These are phyloP conservation scores for Rhynchosporium graminicola DNA, from an alignment of 2,329 filamentous ascomycete species.

Conservation along the genomic window DNA sequence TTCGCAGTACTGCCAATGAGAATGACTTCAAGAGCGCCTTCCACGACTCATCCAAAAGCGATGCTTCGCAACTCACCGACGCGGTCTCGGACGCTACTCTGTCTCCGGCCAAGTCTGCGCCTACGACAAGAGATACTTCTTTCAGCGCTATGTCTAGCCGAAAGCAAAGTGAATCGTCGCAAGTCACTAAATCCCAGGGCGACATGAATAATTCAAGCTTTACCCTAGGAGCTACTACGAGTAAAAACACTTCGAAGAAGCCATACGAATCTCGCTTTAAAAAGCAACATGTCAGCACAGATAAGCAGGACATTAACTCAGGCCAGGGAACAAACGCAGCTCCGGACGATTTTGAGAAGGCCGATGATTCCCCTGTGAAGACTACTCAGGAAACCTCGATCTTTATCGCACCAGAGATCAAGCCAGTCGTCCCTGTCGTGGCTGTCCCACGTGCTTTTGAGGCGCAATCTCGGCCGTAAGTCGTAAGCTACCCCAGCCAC, in stretches of 20 bases:
- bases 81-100: conserved; percentile 6
- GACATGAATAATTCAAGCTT: not conserved
- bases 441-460: conserved; percentile 30
- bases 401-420: not conserved
- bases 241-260: not conserved
- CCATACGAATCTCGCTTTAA: not conserved
- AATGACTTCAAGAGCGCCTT: conserved; percentile 17
- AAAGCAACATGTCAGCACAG: not conserved
- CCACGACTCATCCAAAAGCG: conserved; percentile 3
- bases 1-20: not conserved
- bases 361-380: conserved; percentile 19
- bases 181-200: conserved; percentile 6
- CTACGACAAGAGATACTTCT: conserved; percentile 8
- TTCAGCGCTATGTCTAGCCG: conserved; percentile 22
- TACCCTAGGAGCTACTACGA: not conserved
- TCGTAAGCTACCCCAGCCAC: conserved; percentile 31
- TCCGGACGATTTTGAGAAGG: conserved; percentile 19
- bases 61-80: conserved; percentile 18
- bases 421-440: conserved; percentile 14
- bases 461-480: conserved; percentile 31
- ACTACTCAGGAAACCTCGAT: not conserved
- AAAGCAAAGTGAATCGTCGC: conserved; percentile 21
- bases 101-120: conserved; percentile 10
- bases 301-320: not conserved
- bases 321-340: not conserved